These are phyloP conservation scores for Quercus rubra DNA, from an alignment of 306 rosid species.

Conservation along the genomic window DNA sequence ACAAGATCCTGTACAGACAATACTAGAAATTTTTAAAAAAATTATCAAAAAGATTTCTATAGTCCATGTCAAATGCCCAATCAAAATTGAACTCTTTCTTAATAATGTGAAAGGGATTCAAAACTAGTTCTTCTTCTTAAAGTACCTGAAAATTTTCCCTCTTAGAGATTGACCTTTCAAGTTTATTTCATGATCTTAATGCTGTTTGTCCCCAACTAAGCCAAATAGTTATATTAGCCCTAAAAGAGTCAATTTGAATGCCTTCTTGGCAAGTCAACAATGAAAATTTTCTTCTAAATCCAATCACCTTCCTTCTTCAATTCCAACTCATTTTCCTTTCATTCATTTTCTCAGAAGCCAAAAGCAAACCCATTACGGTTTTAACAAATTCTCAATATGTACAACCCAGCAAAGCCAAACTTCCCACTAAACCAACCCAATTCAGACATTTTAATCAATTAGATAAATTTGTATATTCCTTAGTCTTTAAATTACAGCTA, in stretches of 20 bases:
- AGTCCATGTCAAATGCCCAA: not conserved
- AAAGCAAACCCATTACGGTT: not conserved
- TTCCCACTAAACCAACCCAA: not conserved
- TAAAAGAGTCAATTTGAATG: not conserved
- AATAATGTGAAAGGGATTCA: not conserved
- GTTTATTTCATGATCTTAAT: not conserved
- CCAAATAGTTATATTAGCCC: not conserved
- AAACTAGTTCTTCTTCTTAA: not conserved
- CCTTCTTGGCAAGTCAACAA: not conserved
- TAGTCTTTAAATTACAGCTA: not conserved
- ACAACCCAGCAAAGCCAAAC: not conserved
- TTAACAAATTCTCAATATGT: not conserved
- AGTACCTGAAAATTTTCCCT: not conserved
- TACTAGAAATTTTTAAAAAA: not conserved
- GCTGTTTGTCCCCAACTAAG: not conserved
- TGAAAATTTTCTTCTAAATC: not conserved
- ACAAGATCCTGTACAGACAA: not conserved
- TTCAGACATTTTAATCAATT: not conserved
- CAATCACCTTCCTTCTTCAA: not conserved
- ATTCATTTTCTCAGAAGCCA: slow-evolving; percentile 1
- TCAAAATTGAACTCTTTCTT: not conserved
- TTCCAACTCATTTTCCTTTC: not conserved
- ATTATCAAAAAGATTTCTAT: not conserved
- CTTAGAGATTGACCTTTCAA: not conserved
- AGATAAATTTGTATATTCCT: not conserved